phyloP scores from a whole-genome alignment of 2,329 filamentous ascomycete genomes.

The Fusarium humuli region DNA sequence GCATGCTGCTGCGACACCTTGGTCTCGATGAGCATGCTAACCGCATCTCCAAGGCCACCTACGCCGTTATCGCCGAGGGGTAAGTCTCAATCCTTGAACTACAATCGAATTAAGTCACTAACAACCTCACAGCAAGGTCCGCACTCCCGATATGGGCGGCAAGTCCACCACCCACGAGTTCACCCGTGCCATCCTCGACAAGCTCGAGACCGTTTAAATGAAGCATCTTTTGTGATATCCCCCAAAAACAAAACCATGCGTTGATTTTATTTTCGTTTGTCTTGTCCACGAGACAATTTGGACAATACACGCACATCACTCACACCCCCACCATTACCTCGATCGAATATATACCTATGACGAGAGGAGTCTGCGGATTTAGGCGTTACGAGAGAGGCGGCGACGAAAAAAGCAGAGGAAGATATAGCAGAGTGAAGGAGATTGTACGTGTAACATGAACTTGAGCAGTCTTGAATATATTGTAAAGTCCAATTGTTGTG shows the following conservation, averaged over 20 bases:
- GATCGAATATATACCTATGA: slow-evolving; percentile 40
- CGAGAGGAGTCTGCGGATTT: slow-evolving; percentile 34
- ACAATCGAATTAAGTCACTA: slow-evolving; percentile 49
- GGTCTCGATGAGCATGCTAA: slow-evolving; percentile 98
- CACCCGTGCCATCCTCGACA: slow-evolving; percentile 91
- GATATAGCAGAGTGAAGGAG: slow-evolving; percentile 26
- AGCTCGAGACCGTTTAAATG: slow-evolving; percentile 84
- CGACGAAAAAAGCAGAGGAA: slow-evolving; percentile 25
- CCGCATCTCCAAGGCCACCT: slow-evolving; percentile 90
- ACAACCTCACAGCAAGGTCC: slow-evolving; percentile 73
- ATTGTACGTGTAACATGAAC: slow-evolving; percentile 47
- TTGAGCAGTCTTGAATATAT: slow-evolving; percentile 45
- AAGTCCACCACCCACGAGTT: slow-evolving; percentile 91
- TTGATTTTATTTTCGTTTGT: slow-evolving; percentile 31
- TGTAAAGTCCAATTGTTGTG: slow-evolving; percentile 28
- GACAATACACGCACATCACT: slow-evolving; percentile 18
- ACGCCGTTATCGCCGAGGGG: slow-evolving; percentile 87
- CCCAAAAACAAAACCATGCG: slow-evolving; percentile 36
- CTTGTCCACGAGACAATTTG: slow-evolving; percentile 20
- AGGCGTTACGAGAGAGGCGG: slow-evolving; percentile 37
- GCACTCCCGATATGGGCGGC: slow-evolving; percentile 97
- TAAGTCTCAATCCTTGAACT: slow-evolving; percentile 61
- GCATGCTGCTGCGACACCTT: slow-evolving; percentile 97
- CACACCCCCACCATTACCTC: slow-evolving; percentile 27
- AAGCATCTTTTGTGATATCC: slow-evolving; percentile 44